Base-by-base conservation (phyloP, 2,329 filamentous ascomycete species). In the Sclerotinia borealis region DNA sequence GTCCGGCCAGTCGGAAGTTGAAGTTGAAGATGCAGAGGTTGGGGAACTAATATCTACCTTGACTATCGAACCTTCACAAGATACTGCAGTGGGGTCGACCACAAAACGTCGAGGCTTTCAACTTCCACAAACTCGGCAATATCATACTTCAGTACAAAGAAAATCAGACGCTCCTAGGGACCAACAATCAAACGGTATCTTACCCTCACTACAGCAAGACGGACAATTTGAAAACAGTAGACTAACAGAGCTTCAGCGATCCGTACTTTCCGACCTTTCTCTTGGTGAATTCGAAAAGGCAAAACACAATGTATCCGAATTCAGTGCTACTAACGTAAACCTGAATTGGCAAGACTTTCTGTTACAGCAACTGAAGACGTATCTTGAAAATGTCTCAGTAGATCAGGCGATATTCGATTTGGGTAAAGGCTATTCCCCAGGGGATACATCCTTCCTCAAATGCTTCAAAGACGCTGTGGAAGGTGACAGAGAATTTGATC, bases 381-480 rank as follows among this genome's bases (percentile, higher is more conserved):
- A 72, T 63, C 65, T 79, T 34, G 64, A 73, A 29, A 69, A 64
- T 25, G 67, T 77, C 49, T 65, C 76, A 31, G 62, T 66, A 50
- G 70, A 76, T 22, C 68, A 73, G 61, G 74, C 74, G 27, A 66
- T 71, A 2, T 63, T 63, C 37, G 70, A 75, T 49, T 71, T 82
- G 49, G 78, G 79, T 8, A 65, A 45, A 25, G 54, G 39, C 6
- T 58, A 58, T 55, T 11, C 25, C 31, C n/a, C 13, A 7, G 54
- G 54, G 4, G 39, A 58, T 45, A 58, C 54, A 22, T n/a, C 39
- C 13, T 58, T 58, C 29, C 54, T 58, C 29, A 27, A 58, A n/a
- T 58, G 54, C 29, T 58, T 58, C 29, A 45, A 58, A 58, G n/a
- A 58, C 17, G 41, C 39, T 19, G 54, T 45, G 27, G 13, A 7